Evolutionary conservation across 768 basidiomycete species (phyloP), one percentile per base, ranked within the genome.

Genomic region (Arthromyces matolae): DNA sequence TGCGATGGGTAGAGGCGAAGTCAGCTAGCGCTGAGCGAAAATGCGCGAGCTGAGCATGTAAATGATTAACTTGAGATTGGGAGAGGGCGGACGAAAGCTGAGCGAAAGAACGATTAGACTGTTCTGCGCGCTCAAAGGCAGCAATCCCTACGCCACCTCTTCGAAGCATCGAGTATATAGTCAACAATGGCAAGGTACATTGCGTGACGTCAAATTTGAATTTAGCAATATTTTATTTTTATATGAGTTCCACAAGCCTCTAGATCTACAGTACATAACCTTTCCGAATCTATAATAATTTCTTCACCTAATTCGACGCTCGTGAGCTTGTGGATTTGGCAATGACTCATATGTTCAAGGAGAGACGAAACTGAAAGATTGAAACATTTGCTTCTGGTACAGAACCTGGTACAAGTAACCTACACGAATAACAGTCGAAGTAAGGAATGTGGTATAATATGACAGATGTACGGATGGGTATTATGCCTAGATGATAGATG

Each of bases 71-170:
- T 59, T 97, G 91, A 0, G 80, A 68, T 49, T 78, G 73, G 14
- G 89, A 89, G 50, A 97, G 76, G 52, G 84, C 79, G 19, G 76
- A 78, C 2, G 93, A 94, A 37, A 98, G 84, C 29, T 82, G 73
- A 1, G 86, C 81, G 64, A 89, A 99, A 9, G 87, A 90, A 8
- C 80, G 79, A 27, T 86, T 76, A 8, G 89, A 85, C 57, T 86
- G 81, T 48, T 87, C 82, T 60, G 93, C 89, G n/a, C 89, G 76
- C 47, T 93, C 88, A 48, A 98, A 87, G 8, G 89, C 93, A 3
- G 91, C 90, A 14, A 95, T 72, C 1, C 93, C 93, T 39, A 84
- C 89, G 19, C 93, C 91, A 49, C 89, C 81, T 2, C 78, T 73
- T 52, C 89, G 72, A 64, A 85, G 80, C 86, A 88, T 89, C n/a